Conservation (phyloP, 192 early-diverging fungal species). For the Umbelopsis sp. region DNA sequence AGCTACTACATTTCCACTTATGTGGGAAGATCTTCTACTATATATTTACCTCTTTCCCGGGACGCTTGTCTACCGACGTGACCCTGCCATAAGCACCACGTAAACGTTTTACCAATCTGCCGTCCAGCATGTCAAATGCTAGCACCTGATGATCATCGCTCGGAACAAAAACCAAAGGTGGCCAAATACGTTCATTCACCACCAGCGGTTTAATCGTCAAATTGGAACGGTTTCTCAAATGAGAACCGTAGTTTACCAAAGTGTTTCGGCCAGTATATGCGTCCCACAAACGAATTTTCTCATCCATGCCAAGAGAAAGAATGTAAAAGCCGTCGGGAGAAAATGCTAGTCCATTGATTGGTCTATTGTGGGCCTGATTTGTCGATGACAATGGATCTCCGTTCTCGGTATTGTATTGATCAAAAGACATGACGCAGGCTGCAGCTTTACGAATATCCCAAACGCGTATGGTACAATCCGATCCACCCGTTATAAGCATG, state of each 20-base stretch:
- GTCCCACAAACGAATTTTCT: constrained; percentile 70
- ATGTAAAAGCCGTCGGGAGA: constrained; percentile 63
- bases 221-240: constrained; percentile 41
- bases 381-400: constrained; percentile 35
- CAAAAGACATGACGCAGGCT: constrained; percentile 63
- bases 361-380: constrained; percentile 55
- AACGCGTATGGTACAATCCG: constrained; percentile 67
- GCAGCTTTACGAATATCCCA: constrained; percentile 88
- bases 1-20: not conserved
- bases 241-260: constrained; percentile 48
- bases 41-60: constrained; percentile 40
- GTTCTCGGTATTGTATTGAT: constrained; percentile 56
- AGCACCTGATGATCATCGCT: constrained; percentile 54
- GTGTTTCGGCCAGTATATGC: constrained; percentile 55
- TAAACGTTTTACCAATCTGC: constrained; percentile 55
- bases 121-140: constrained; percentile 61
- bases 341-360: constrained; percentile 69
- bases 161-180: constrained; percentile 63
- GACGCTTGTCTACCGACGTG: constrained; percentile 61
- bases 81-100: constrained; percentile 64
- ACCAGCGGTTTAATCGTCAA: constrained; percentile 32
- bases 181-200: constrained; percentile 35
- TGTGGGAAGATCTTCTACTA: not conserved
- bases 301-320: constrained; percentile 62
- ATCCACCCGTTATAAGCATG: constrained; percentile 76